Evolutionary conservation across 345 rosid species (phyloP), one percentile per base, ranked within the genome.

Genomic region (Rhodamnia rubescens): DNA sequence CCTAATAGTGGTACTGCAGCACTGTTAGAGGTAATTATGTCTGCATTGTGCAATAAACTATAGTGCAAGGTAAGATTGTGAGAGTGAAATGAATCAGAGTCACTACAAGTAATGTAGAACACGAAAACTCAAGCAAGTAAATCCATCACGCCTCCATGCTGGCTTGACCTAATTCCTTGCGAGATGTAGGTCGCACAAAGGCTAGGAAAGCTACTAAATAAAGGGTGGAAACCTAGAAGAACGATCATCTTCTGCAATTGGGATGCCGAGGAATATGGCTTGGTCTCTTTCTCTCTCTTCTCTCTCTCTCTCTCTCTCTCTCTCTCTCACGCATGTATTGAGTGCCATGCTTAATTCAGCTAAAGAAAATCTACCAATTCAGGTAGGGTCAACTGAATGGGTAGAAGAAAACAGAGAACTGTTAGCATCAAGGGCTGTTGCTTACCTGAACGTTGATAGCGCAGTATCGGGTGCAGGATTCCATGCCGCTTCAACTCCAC

Each of bases 371-470:
- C 21, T 52, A 55, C 56, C 56, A 52, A 50, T 89, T 83, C 93
- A 96, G 99, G 90, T 87, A 85, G 99, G 99, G 75, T 96, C 97
- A 83, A 96, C 99, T 13, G 98, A 96, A 87, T 95, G 97, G 99
- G 95, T 92, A 50, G 99, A 96, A 90, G 98, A 94, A 40, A 95
- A 96, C 92, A 92, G 95, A 88, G 95, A 93, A 85, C 84, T 95
- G 88, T 87, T 95, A 59, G 90, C 91, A 87, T 94, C 93, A 9
- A 93, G 92, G 84, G 95, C 93, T 11, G 95, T 95, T 86, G 99
- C 96, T 14, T 94, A 96, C 92, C 84, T 96, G 85, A 96, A 96
- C 84, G 95, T 90, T 53, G 97, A 95, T 83, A 32, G 59, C 51
- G 98, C 93, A 1, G 95, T 95, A 69, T 58, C 89, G 21, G 98